Percentiles rank a stretch among this genome's conserved stretches.
Evolutionary conservation across 495 filamentous ascomycete species (phyloP).

Genomic region (Emericellopsis terricola): DNA sequence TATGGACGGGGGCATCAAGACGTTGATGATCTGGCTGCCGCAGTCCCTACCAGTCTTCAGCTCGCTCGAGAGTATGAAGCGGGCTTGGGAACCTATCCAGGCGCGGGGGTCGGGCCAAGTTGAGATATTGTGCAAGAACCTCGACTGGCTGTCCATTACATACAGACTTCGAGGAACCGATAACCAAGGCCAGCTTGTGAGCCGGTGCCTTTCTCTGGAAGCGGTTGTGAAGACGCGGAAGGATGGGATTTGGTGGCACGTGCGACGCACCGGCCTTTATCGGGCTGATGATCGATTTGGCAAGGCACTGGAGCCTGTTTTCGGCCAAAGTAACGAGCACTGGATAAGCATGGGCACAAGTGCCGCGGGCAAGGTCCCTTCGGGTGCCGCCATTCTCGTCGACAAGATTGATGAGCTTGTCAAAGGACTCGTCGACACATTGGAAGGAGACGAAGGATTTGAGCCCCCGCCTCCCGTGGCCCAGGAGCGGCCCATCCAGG

Average conservation of each 20-base stretch:
- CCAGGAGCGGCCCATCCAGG: background rate
- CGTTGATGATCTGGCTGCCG: constrained; percentile 20
- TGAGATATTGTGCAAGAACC: constrained; percentile 19
- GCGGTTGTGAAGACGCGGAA: constrained; percentile 5
- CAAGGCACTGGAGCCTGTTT: constrained; percentile 17
- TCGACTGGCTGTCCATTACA: constrained; percentile 30
- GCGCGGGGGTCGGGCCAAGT: constrained; percentile 18
- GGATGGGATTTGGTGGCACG: constrained; percentile 23
- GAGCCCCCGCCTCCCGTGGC: background rate
- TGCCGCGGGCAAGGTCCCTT: constrained; percentile 13
- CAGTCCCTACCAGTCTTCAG: constrained; percentile 50
- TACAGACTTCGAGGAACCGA: constrained; percentile 17
- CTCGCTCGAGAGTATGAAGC: constrained; percentile 40
- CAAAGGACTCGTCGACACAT: constrained; percentile 8
- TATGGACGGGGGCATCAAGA: constrained; percentile 12
- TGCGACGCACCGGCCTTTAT: constrained; percentile 9
- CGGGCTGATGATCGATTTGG: constrained; percentile 21
- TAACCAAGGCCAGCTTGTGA: constrained; percentile 10
- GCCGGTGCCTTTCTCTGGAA: constrained; percentile 18
- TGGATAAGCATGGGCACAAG: constrained; percentile 16
- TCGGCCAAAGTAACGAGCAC: constrained; percentile 11
- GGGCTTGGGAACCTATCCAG: constrained; percentile 14
- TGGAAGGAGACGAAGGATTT: background rate
- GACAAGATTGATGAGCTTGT: constrained; percentile 12
- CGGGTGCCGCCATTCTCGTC: constrained; percentile 14